Conservation (phyloP, 208 protist species). For the Trypanosoma rangeli region DNA sequence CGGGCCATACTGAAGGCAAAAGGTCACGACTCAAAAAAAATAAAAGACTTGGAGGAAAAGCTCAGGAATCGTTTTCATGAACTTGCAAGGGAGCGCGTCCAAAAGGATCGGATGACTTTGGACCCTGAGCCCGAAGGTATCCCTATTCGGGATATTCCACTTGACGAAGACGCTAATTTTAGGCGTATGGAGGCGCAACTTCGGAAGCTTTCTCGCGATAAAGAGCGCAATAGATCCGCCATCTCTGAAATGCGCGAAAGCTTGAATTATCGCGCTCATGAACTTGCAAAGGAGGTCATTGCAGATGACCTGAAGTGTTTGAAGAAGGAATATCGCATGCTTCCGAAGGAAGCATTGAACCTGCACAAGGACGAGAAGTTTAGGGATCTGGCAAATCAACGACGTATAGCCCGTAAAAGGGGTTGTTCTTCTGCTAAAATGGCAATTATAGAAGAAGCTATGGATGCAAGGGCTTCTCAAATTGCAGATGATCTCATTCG, state of each 20-base stretch:
- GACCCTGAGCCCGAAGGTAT: conserved; percentile 56
- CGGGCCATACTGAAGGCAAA: conserved; percentile 60
- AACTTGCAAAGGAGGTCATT: conserved; percentile 57
- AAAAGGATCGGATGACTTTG: conserved; percentile 45
- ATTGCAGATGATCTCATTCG: conserved; percentile 71
- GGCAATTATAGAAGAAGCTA: conserved; percentile 44
- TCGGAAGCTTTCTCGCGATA: conserved; percentile 56
- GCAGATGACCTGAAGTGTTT: conserved; percentile 56
- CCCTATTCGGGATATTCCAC: conserved; percentile 58
- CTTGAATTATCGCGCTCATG: conserved; percentile 50
- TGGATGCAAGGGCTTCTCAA: conserved; percentile 56
- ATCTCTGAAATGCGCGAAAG: conserved; percentile 42
- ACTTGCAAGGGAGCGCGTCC: conserved; percentile 33
- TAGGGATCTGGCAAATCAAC: conserved; percentile 56
- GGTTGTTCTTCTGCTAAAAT: conserved; percentile 27
- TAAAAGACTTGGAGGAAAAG: conserved; percentile 58
- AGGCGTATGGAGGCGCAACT: conserved; percentile 50
- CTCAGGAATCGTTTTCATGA: conserved; percentile 57
- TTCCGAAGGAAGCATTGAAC: conserved; percentile 70
- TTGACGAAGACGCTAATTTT: conserved; percentile 71
- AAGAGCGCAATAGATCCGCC: conserved; percentile 25
- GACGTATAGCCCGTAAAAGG: conserved; percentile 33
- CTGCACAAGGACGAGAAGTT: conserved; percentile 70
- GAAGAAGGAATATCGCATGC: conserved; percentile 47
- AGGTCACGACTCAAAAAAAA: conserved; percentile 30